A percentile compares a stretch with the other conserved stretches of the same genome.
These are phyloP conservation scores for Entrophospora sp. DNA, from an alignment of 192 early-diverging fungal species.

Conservation along the genomic window DNA sequence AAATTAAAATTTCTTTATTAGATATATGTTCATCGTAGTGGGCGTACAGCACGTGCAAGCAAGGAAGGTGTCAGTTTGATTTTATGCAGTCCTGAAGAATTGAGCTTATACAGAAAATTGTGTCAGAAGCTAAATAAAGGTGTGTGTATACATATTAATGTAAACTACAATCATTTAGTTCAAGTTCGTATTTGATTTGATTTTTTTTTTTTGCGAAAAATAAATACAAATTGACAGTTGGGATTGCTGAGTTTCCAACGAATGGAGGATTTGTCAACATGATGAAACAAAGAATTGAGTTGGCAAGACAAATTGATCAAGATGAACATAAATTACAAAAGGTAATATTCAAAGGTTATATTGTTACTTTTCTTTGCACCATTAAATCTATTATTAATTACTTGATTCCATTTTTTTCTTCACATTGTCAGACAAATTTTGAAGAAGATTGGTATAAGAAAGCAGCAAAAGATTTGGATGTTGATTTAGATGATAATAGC, in stretches of 20 bases:
- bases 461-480: constrained; percentile 69
- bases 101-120: constrained; percentile 71
- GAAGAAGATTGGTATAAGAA: constrained; percentile 72
- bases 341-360: constrained; percentile 22
- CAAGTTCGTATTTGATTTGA: background rate
- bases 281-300: constrained; percentile 66
- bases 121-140: constrained; percentile 73
- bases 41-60: constrained; percentile 85
- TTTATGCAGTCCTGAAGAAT: constrained; percentile 79
- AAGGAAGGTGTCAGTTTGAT: constrained; percentile 75
- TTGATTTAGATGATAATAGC: constrained; percentile 67
- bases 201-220: background rate
- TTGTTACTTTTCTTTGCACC: constrained; percentile 6
- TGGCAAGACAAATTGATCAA: constrained; percentile 77
- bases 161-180: background rate
- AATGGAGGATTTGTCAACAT: constrained; percentile 59
- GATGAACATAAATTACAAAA: constrained; percentile 73
- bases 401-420: background rate
- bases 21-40: constrained; percentile 92
- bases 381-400: background rate
- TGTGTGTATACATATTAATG: background rate
- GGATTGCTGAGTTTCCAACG: constrained; percentile 71
- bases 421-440: constrained; percentile 23
- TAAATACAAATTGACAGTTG: constrained; percentile 26
- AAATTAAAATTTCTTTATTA: background rate